Percentiles rank a stretch among this genome's conserved stretches.
phyloP scores from a whole-genome alignment of 1,284 basidiomycete species.

The Sporisorium reilianum region DNA sequence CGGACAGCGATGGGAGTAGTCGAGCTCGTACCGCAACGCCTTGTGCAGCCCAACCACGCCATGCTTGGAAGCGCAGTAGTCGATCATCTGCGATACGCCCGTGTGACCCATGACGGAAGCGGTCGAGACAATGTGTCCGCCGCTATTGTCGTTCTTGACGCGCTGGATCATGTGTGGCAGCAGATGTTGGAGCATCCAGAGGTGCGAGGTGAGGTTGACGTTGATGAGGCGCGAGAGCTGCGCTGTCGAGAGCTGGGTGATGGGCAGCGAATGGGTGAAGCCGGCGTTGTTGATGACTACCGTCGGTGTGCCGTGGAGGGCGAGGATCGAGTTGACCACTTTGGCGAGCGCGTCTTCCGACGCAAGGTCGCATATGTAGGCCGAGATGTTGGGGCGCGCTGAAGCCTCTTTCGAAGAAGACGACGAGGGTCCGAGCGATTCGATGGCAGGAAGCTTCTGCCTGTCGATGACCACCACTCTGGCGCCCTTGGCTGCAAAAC shows the following conservation, averaged over 20 bases:
- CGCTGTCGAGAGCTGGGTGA: slow-evolving; percentile 81
- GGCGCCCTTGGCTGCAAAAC: slow-evolving; percentile 82
- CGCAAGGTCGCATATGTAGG: slow-evolving; percentile 58
- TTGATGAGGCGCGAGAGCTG: slow-evolving; percentile 82
- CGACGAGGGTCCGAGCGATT: neutral
- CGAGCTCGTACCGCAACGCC: slow-evolving; percentile 64
- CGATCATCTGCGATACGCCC: slow-evolving; percentile 79
- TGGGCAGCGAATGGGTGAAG: slow-evolving; percentile 87
- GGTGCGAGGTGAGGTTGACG: slow-evolving; percentile 88
- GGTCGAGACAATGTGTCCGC: slow-evolving; percentile 79
- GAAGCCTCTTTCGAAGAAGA: neutral
- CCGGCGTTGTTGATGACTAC: slow-evolving; percentile 95
- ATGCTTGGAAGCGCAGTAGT: slow-evolving; percentile 68
- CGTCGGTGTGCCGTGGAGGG: slow-evolving; percentile 71
- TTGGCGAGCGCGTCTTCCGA: slow-evolving; percentile 40
- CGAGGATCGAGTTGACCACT: slow-evolving; percentile 34
- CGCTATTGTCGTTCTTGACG: slow-evolving; percentile 73
- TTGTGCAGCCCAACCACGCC: slow-evolving; percentile 66
- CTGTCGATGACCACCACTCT: slow-evolving; percentile 84
- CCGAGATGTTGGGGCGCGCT: slow-evolving; percentile 35
- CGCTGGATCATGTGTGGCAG: slow-evolving; percentile 83
- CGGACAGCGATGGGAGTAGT: slow-evolving; percentile 47
- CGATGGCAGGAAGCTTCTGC: slow-evolving; percentile 17
- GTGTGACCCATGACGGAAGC: slow-evolving; percentile 82
- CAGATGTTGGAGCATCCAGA: slow-evolving; percentile 91